Conservation (phyloP, 75 land plant species). For the Cunninghamia lanceolata region DNA sequence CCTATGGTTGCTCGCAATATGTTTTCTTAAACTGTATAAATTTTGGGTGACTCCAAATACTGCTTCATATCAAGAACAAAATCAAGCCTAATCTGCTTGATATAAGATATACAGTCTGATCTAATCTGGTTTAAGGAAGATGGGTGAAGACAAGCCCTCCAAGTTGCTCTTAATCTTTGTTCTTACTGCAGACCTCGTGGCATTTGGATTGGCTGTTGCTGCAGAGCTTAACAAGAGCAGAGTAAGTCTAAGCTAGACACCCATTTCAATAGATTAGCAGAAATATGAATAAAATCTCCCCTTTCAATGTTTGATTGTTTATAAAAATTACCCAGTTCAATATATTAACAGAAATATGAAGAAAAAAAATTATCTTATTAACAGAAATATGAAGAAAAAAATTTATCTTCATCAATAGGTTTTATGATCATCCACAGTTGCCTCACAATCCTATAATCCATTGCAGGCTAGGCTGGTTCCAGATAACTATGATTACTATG, state of each 20-base stretch:
- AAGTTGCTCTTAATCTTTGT: background rate
- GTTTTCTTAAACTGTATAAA: background rate
- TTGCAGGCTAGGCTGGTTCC: conserved; percentile 26
- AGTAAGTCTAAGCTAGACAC: background rate
- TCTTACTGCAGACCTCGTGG: background rate
- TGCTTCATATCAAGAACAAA: background rate
- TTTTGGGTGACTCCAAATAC: background rate
- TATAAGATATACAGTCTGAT: background rate
- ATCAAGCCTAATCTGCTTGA: background rate
- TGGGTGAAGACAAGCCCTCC: conserved; percentile 7
- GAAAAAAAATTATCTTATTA: too few relatives aligned
- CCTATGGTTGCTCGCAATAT: background rate
- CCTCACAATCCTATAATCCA: background rate
- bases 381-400: background rate
- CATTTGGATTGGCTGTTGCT: conserved; percentile 10
- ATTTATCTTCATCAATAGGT: background rate
- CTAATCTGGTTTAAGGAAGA: background rate
- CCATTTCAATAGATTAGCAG: background rate
- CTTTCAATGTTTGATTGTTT: background rate
- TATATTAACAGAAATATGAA: too few relatives aligned
- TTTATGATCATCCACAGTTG: background rate
- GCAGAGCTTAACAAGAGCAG: background rate
- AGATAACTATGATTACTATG: conserved; percentile 22
- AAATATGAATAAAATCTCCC: background rate
- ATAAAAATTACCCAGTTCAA: too few relatives aligned